A percentile compares a stretch with the other conserved stretches of the same genome.
Evolutionary conservation across 2,329 filamentous ascomycete genomes (phyloP).

Genomic region (Fusarium bactridioides): DNA sequence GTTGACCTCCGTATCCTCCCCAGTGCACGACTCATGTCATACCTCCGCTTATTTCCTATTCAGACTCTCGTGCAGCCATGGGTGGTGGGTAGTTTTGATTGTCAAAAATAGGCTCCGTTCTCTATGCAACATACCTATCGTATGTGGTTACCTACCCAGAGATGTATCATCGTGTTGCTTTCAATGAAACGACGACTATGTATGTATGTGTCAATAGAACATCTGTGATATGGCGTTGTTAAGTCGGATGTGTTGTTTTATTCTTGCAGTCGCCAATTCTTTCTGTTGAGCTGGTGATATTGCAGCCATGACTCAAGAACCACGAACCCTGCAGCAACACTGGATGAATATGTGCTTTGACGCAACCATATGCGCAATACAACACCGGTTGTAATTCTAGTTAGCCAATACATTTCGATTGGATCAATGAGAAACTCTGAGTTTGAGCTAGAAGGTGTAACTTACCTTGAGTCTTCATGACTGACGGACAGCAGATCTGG

Average conservation of each 20-base stretch:
- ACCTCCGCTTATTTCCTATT: constrained; percentile 11
- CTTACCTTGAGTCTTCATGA: not conserved
- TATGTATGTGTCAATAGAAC: not conserved
- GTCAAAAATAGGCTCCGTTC: not conserved
- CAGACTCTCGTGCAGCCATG: not conserved
- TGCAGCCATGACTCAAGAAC: constrained; percentile 13
- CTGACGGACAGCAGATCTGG: not conserved
- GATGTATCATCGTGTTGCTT: not conserved
- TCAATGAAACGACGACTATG: not conserved
- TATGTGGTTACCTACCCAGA: not conserved
- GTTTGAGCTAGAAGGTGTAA: not conserved
- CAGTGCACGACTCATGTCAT: constrained; percentile 23
- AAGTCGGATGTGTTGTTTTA: not conserved
- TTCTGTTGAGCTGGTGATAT: not conserved
- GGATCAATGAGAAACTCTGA: not conserved
- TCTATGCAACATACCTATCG: not conserved
- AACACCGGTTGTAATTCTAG: not conserved
- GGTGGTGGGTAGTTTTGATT: not conserved
- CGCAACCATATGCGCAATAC: not conserved
- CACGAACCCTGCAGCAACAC: constrained; percentile 4
- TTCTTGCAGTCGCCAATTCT: not conserved
- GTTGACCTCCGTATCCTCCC: constrained; percentile 9
- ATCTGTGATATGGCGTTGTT: not conserved
- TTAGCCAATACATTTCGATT: not conserved
- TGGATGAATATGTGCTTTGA: constrained; percentile 15